Conservation (phyloP, 2,329 filamentous ascomycete species). For the Sporothrix inflata region DNA sequence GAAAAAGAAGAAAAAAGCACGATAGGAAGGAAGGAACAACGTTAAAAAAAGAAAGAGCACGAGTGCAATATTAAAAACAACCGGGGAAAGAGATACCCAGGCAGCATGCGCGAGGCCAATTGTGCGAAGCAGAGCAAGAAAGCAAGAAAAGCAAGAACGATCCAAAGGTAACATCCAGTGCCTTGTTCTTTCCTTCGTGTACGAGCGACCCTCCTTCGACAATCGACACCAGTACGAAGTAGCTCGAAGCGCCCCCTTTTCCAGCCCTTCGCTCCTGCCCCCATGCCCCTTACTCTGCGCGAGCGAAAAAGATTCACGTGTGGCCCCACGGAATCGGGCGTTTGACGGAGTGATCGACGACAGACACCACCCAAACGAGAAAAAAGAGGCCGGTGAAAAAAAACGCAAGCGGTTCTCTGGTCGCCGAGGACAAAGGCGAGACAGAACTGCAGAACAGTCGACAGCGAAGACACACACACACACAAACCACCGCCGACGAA, state of each 20-base stretch:
- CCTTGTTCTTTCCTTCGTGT: not conserved
- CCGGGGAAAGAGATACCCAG: conserved; percentile 1
- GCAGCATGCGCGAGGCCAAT: not conserved
- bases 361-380: conserved; percentile 16
- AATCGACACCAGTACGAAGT: not conserved
- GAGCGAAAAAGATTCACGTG: conserved; percentile 20
- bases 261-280: not conserved
- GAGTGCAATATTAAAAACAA: conserved; percentile 1
- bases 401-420: not conserved
- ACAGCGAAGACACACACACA: not conserved
- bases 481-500: conserved; percentile 5
- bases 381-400: conserved; percentile 15
- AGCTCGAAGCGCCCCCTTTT: conserved; percentile 20
- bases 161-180: conserved; percentile 3
- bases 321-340: conserved; percentile 22
- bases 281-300: not conserved
- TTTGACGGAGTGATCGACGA: conserved; percentile 25
- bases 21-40: not conserved
- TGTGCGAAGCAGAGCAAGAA: conserved; percentile 11
- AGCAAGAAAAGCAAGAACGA: conserved; percentile 7
- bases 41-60: not conserved
- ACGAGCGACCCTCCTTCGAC: not conserved
- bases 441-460: conserved; percentile 11
- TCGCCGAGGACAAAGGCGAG: conserved; percentile 2
- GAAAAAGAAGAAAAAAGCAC: not conserved